phyloP scores from a whole-genome alignment of 2,329 filamentous ascomycete species.

The Colletotrichum destructivum region DNA sequence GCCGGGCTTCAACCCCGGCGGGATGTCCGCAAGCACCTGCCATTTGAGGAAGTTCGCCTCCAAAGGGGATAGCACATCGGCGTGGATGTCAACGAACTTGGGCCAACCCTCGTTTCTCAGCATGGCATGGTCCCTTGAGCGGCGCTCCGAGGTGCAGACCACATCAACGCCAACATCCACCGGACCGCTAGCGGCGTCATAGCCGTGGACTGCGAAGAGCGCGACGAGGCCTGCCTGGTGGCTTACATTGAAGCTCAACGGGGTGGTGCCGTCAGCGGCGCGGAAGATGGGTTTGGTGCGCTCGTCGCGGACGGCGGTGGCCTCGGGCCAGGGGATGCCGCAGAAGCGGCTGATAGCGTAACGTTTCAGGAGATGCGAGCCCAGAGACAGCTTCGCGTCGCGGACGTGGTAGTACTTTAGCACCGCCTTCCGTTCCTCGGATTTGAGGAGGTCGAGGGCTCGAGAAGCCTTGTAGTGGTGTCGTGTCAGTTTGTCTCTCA shows the following conservation, averaged over 20 bases:
- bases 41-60: constrained; percentile 76
- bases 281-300: constrained; percentile 68
- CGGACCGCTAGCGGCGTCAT: constrained; percentile 43
- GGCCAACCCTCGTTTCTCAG: constrained; percentile 71
- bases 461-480: constrained; percentile 62
- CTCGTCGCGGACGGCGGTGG: constrained; percentile 69
- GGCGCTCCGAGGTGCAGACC: constrained; percentile 81
- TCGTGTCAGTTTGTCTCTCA: constrained; percentile 20
- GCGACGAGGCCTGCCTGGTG: constrained; percentile 84
- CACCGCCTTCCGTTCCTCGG: constrained; percentile 70
- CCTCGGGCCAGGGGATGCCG: constrained; percentile 72
- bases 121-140: constrained; percentile 73
- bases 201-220: constrained; percentile 68
- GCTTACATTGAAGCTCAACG: constrained; percentile 80
- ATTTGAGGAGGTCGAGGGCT: constrained; percentile 66
- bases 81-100: constrained; percentile 79
- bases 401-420: constrained; percentile 75
- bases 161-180: constrained; percentile 79
- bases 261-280: constrained; percentile 62
- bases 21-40: constrained; percentile 50
- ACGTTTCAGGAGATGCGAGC: constrained; percentile 81
- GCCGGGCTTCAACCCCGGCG: constrained; percentile 44
- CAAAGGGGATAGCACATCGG: constrained; percentile 75
- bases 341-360: constrained; percentile 74
- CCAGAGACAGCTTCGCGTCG: constrained; percentile 83